Base-by-base conservation (phyloP, 1,284 basidiomycete genomes). In the Cerioporus squamosus region DNA sequence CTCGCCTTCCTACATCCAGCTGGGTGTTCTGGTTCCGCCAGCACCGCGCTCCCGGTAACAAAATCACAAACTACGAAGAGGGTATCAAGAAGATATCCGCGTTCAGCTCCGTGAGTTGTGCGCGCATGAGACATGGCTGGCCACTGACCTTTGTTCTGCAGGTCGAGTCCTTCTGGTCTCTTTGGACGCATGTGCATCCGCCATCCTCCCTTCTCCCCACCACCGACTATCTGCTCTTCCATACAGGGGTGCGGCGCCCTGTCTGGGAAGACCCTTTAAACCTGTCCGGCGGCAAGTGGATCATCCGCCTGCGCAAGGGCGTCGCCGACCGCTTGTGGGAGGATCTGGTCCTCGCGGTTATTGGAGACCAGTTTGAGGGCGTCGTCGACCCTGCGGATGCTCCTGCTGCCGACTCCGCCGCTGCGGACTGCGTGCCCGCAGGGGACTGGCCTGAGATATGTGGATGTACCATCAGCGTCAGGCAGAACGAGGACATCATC, bases 221-320 rank as follows among this genome's bases (percentile, higher is more conserved):
- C 4, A 93, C 91, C 6, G 91, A 94, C 73, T 92, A 92, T 63
- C 84, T 95, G 48, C 81, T 95, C 60, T 95, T 95, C 77, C 93
- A 94, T 69, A 79, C 85, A 3, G 89, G 88, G 47, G 79, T 95
- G 53, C 86, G 86, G 31, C 82, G 93, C 56, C 93, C 94, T 1
- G 90, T 95, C 8, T 95, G 94, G 93, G 93, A 95, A 72, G 94
- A 95, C 73, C 91, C 92, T 2, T 78, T 93, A 55, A 95, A 95
- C 73, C 76, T 89, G 51, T 73, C 83, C n/a, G 93, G 93, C 26
- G 93, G 93, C n/a, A 95, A 95, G 75, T 95, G 93, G 93, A 93
- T 93, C 62, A 85, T 95, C 61, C 89, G 94, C 61, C 81, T 95
- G 49, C 85, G 85, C 70, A 94, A 94, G 70, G 91, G 92, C 42